phyloP scores from a whole-genome alignment of 2,329 filamentous ascomycete genomes.

The Cordyceps pruinosa region DNA sequence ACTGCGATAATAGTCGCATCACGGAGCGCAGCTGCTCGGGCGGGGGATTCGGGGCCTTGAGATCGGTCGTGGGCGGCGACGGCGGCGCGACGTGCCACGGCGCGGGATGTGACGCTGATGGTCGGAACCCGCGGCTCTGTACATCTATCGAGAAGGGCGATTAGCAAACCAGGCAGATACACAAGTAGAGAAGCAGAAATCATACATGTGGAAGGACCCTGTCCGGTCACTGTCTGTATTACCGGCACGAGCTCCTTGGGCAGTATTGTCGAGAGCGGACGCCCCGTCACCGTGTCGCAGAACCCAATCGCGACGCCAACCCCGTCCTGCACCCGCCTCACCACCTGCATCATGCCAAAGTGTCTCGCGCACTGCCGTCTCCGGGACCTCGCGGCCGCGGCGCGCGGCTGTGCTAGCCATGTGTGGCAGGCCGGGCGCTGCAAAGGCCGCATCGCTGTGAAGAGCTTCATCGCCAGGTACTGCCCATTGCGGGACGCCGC shows the following conservation, averaged over 20 bases:
- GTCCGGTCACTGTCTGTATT: constrained; percentile 2
- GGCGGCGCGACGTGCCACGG: constrained; percentile 26
- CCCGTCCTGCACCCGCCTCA: constrained; percentile 8
- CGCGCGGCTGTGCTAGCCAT: not conserved
- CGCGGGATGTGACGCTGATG: not conserved
- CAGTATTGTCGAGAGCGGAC: constrained; percentile 7
- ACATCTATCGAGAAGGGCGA: not conserved
- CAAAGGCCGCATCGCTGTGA: constrained; percentile 8
- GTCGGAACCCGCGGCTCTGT: constrained; percentile 4
- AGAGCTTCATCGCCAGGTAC: not conserved
- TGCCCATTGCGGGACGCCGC: not conserved
- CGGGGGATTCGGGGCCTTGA: constrained; percentile 26
- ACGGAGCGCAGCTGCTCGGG: constrained; percentile 44
- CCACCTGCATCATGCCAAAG: constrained; percentile 10
- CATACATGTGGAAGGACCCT: constrained; percentile 1
- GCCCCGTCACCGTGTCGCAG: constrained; percentile 10
- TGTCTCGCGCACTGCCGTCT: not conserved
- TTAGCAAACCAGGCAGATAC: not conserved
- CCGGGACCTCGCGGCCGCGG: not conserved
- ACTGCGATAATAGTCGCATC: constrained; percentile 48
- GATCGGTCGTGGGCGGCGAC: constrained; percentile 29
- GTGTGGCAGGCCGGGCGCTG: not conserved
- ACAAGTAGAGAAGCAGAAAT: not conserved
- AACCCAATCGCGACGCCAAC: constrained; percentile 9
- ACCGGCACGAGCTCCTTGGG: constrained; percentile 10